These are phyloP conservation scores for Xylogone sp. DNA, from an alignment of 2,329 filamentous ascomycete species.

Conservation along the genomic window DNA sequence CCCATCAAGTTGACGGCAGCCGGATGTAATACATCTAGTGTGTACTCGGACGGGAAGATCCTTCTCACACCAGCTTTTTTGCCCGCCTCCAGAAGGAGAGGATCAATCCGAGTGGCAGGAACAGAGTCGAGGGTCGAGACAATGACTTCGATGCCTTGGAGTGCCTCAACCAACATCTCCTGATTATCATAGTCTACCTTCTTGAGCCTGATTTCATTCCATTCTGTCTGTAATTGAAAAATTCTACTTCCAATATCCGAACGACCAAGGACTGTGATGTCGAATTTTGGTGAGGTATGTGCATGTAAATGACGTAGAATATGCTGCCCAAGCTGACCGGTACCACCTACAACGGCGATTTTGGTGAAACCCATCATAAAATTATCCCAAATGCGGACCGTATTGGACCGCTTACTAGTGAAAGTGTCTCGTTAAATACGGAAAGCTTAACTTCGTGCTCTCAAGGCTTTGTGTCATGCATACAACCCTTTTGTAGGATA, in stretches of 20 bases:
- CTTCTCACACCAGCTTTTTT: slow-evolving; percentile 52
- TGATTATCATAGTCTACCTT: not conserved
- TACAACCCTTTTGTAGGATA: no score
- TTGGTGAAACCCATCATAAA: not conserved
- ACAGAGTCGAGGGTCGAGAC: not conserved
- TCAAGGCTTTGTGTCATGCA: no score
- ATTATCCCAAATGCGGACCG: no score
- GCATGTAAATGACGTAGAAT: not conserved
- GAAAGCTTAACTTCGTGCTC: no score
- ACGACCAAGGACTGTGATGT: not conserved
- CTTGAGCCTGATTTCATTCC: not conserved
- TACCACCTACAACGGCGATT: not conserved
- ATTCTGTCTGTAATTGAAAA: not conserved
- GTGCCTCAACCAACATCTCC: not conserved
- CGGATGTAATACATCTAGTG: slow-evolving; percentile 15
- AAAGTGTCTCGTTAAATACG: no score
- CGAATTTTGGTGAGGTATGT: not conserved
- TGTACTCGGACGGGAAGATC: slow-evolving; percentile 55
- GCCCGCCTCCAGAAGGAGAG: slow-evolving; percentile 43
- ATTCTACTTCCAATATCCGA: not conserved
- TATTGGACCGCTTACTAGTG: no score
- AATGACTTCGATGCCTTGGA: not conserved
- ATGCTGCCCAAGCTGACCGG: not conserved
- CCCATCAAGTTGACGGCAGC: slow-evolving; percentile 26
- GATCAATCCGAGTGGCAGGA: not conserved